Base-by-base conservation (phyloP, 192 early-diverging fungal species). In the Thamnidium elegans region DNA sequence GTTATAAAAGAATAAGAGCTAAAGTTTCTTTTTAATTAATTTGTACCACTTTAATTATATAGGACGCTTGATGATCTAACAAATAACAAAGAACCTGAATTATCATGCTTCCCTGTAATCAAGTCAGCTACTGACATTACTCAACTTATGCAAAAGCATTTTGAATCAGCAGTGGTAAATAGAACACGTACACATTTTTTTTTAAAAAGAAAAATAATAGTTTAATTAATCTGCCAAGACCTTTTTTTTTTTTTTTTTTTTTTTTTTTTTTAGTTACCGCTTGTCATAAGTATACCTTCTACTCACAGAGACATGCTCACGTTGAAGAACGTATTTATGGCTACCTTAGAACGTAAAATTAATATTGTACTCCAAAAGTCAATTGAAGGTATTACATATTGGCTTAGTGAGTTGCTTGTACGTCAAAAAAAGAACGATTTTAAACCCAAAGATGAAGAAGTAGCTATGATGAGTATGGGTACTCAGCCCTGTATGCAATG, bases 351-450 rank as follows among this genome's bases (percentile, higher is more conserved):
- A 74, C 67, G 77, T 36, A 88, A 87, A 67, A 79, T 94, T 10
- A 98, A 98, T 70, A 68, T 78, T 2, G 79, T 95, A 20, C 74
- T 91, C 6, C 88, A 88, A 54, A 87, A 81, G 68, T 81, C 86
- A 55, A 83, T 92, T 34, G 86, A 89, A 77, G 92, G 81, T 39
- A 86, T 90, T 36, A 75, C 87, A 46, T 79, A 84, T 39, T 92
- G 89, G 87, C 73, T 98, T 32, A 74, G 74, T 39, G 70, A 79
- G 4, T 69, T 90, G 6, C 79, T 99, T 21, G 62, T 74, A 20
- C 84, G 83, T 66, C 97, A 97, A 71, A 93, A 91, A 67, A 90
- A 90, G 55, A 77, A 80, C n/a, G 97, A 99, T 65, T 99, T 92
- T 67, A 84, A 85, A 43, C 92, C 94, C 17, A 92, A 89, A 65